Percentiles rank a stretch among this genome's conserved stretches.
phyloP scores from a whole-genome alignment of 345 rosid species.

The Eucalyptus pauciflora region DNA sequence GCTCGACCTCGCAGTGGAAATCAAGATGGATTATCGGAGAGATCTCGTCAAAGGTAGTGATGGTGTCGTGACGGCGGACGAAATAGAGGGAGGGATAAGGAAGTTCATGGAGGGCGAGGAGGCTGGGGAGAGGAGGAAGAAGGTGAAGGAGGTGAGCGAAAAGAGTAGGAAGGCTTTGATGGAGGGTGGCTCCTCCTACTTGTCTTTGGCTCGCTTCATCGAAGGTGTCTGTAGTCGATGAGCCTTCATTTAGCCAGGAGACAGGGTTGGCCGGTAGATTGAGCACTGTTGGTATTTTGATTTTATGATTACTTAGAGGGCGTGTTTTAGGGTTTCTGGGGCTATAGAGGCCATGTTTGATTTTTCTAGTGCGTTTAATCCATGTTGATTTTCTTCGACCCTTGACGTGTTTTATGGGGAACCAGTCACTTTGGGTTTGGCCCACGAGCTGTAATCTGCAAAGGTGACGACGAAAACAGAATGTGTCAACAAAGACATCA shows the following conservation, averaged over 20 bases:
- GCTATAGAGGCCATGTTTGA: neutral
- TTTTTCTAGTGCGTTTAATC: neutral
- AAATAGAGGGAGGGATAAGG: constrained; percentile 22
- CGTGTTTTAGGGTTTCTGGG: neutral
- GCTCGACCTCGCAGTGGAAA: constrained; percentile 12
- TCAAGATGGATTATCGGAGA: neutral
- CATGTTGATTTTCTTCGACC: neutral
- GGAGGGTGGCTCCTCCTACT: constrained; percentile 39
- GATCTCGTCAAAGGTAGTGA: neutral
- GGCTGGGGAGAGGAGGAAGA: constrained; percentile 7
- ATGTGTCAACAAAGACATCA: neutral
- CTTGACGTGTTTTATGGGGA: neutral
- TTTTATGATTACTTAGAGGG: neutral
- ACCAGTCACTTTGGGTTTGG: neutral
- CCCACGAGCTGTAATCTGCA: neutral
- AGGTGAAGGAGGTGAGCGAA: constrained; percentile 13
- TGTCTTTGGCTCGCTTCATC: constrained; percentile 8
- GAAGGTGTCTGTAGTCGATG: neutral
- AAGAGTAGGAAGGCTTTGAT: constrained; percentile 11
- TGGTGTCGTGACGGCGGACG: neutral
- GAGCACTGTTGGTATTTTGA: neutral
- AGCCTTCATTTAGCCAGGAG: neutral
- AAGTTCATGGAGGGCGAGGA: constrained; percentile 18
- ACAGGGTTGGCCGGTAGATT: neutral
- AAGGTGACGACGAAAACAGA: neutral